phyloP scores from a whole-genome alignment of 371 early-diverging fungal species.

The Mucor ambiguus region DNA sequence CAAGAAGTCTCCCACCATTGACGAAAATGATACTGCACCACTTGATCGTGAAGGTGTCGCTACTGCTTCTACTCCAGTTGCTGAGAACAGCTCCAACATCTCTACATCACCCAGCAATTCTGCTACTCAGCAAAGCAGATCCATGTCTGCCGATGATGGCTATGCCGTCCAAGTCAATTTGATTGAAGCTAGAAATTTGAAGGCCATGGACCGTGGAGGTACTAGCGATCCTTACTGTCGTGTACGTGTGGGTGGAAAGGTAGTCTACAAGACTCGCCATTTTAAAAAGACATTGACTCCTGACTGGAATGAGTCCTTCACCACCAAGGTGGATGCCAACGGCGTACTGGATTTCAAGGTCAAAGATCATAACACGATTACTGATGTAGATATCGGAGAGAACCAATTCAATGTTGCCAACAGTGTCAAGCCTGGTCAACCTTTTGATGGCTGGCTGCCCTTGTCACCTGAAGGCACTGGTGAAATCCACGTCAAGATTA shows the following conservation, averaged over 20 bases:
- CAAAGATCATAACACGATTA: constrained; percentile 72
- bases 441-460: constrained; percentile 52
- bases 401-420: constrained; percentile 54
- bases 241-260: constrained; percentile 62
- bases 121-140: constrained; percentile 1
- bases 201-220: constrained; percentile 62
- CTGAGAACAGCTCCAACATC: constrained; percentile 10
- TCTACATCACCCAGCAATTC: constrained; percentile 22
- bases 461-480: constrained; percentile 46
- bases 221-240: constrained; percentile 68
- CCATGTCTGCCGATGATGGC: constrained; percentile 30
- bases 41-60: not conserved
- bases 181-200: constrained; percentile 58
- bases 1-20: constrained; percentile 17
- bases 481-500: constrained; percentile 42
- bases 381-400: constrained; percentile 72
- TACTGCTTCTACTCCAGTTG: not conserved
- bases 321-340: constrained; percentile 32
- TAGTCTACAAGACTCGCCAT: constrained; percentile 73
- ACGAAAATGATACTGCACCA: not conserved
- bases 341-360: constrained; percentile 58
- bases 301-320: constrained; percentile 58
- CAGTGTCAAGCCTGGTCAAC: constrained; percentile 36
- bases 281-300: constrained; percentile 80
- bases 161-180: constrained; percentile 50